Evolutionary conservation across 176 grass and related monocot genomes (phyloP).

Genomic region (Oryza rufipogon): DNA sequence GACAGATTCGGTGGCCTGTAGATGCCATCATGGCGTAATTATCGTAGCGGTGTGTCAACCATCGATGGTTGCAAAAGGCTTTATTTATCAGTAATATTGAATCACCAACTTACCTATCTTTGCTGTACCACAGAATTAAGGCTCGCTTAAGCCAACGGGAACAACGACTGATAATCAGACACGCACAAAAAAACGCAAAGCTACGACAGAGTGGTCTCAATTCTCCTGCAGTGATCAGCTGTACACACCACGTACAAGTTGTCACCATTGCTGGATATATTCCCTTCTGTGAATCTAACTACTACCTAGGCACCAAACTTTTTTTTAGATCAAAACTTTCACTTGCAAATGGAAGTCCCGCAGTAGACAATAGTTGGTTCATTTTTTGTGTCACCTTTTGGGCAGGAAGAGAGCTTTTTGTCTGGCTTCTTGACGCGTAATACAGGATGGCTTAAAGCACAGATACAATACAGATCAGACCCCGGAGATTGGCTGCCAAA

Average conservation of each 20-base stretch:
- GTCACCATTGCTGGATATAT: background rate
- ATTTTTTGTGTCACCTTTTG: background rate
- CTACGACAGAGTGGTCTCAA: background rate
- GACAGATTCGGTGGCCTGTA: conserved; percentile 15
- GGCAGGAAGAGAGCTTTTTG: background rate
- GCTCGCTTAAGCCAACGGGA: background rate
- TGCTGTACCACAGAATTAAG: background rate
- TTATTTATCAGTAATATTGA: background rate
- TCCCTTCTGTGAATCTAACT: too few species aligned
- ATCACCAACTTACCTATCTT: background rate
- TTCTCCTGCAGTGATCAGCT: background rate
- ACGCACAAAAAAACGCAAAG: background rate
- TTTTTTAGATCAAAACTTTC: background rate
- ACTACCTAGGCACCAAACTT: too few species aligned
- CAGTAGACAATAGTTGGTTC: too few species aligned
- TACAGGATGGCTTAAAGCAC: conserved; percentile 8
- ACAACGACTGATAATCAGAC: background rate
- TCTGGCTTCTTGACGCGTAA: background rate
- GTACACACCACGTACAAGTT: background rate
- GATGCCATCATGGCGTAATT: conserved; percentile 6
- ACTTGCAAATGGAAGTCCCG: background rate
- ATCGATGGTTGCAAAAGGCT: background rate
- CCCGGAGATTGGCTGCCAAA: background rate
- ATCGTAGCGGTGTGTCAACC: background rate
- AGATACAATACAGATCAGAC: background rate